Base-by-base conservation (phyloP, 371 early-diverging fungal species). In the Mucor saturninus region DNA sequence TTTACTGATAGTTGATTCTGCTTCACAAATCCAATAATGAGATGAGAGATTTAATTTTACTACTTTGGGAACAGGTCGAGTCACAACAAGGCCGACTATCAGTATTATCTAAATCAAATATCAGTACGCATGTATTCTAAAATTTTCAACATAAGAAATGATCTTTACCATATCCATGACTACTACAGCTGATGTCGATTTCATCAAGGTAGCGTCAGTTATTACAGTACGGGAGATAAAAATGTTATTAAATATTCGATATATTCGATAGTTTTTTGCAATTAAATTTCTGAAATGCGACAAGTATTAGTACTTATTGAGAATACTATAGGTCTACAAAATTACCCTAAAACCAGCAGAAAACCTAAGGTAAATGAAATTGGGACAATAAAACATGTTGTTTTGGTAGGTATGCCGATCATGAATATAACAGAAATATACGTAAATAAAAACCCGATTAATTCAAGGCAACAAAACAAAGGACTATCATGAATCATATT, bases 261-360 rank as follows among this genome's bases (percentile, higher is more conserved):
- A 84, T n/a, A 84, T 76, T n/a, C 85, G 75, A 63, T 83, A 84
- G 55, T 84, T 84, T 58, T 84, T 84, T 32, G 85, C 83, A 10
- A 83, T 83, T 64, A 84, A 69, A 38, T 84, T 84, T 55, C 84
- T 74, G 59, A 26, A 14, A 4, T 29, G 2, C 30, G 15, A 4
- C 26, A 48, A 26, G 28, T 10, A 10, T 30, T 50, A 21, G 9
- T 21, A 21, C n/a, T n/a, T n/a, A 28, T 49, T 43, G 10, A 39
- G 2, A 28, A 13, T 28, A 13, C 37, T 55, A 26, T 37, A 21
- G 14, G 28, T 11, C n/a, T 13, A 37, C n/a, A 4, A 3, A 9
- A 57, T 50, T 67, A 74, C 77, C 76, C 75, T n/a, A 84, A 71
- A 0, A 83, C 79, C 6, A 84, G 65, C 15, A 84, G 51, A 38